phyloP scores from a whole-genome alignment of 2,329 filamentous ascomycete genomes.

The Penicillium capsulatum region DNA sequence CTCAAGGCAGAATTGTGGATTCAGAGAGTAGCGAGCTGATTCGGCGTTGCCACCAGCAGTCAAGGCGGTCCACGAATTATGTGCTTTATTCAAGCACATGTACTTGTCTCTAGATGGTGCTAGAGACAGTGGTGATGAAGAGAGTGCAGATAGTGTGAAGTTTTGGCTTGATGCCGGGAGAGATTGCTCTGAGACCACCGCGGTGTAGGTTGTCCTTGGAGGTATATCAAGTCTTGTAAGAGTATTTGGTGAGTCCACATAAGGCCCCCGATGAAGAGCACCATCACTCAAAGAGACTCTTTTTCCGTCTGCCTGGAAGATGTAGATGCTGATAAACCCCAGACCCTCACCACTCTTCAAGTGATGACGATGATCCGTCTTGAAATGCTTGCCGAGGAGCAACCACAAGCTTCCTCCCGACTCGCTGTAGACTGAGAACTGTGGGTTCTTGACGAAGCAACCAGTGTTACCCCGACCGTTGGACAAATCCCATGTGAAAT shows the following conservation, averaged over 20 bases:
- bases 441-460: constrained; percentile 65
- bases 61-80: constrained; percentile 68
- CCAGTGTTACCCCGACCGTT: constrained; percentile 58
- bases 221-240: constrained; percentile 68
- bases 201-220: constrained; percentile 51
- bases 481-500: constrained; percentile 78
- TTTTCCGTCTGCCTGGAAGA: constrained; percentile 68
- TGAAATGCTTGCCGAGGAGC: constrained; percentile 80
- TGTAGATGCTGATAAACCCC: constrained; percentile 83
- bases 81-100: constrained; percentile 54
- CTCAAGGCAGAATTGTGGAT: constrained; percentile 75
- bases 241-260: constrained; percentile 89
- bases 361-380: constrained; percentile 56
- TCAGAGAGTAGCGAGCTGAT: constrained; percentile 70
- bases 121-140: constrained; percentile 59
- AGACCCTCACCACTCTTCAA: constrained; percentile 46
- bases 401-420: constrained; percentile 69
- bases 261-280: constrained; percentile 70
- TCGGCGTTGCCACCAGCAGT: constrained; percentile 82
- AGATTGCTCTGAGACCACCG: constrained; percentile 74
- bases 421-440: constrained; percentile 54
- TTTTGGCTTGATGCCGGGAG: constrained; percentile 68
- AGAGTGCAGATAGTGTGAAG: constrained; percentile 86
- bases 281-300: constrained; percentile 71
- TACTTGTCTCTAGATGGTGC: constrained; percentile 60